Base-by-base conservation (phyloP, 306 rosid species). In the Vigna angularis region DNA sequence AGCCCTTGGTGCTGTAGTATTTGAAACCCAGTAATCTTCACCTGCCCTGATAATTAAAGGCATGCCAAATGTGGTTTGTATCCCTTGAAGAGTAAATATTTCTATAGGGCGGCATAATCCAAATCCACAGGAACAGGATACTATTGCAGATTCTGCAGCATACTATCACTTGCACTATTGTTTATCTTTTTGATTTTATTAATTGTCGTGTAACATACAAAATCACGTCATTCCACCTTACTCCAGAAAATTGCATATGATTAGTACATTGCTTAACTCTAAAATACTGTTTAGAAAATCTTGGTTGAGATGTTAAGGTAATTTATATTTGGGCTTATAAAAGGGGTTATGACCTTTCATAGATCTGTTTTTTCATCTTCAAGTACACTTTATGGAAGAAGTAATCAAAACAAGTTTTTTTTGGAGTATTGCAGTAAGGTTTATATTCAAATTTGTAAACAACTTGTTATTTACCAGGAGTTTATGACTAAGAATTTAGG, bases 1-100 rank as follows among this genome's bases (percentile, higher is more conserved):
- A 12, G 94, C 93, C 44, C 83, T 93, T 75, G 74, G 89, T 79
- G 83, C 76, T 79, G 90, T 83, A 66, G 56, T 86, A 4, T 75
- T 48, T 53, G 91, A 30, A 93, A 79, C 83, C 88, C 13, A 84
- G 71, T 73, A 79, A 85, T 85, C 73, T 74, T 49, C 26, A 44
- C 66, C 74, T 28, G 6, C 74, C 78, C 58, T 48, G 28, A 15
- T 85, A 84, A 90, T n/a, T 50, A 17, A 57, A 59, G 59, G 30
- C 67, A 38, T 28, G 70, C 56, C 79, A 20, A 28, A 56, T 64
- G 15, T 18, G 56, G 44, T 52, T 62, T 40, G 17, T 50, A 38
- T 63, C 48, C 42, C 42, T 40, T 1, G 51, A 32, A 18, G 48
- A 12, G 30, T 61, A 44, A 64, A 57, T 62, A 34, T 16, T 50